Evolutionary conservation across 345 rosid genomes (phyloP).

Genomic region (Hevea brasiliensis): DNA sequence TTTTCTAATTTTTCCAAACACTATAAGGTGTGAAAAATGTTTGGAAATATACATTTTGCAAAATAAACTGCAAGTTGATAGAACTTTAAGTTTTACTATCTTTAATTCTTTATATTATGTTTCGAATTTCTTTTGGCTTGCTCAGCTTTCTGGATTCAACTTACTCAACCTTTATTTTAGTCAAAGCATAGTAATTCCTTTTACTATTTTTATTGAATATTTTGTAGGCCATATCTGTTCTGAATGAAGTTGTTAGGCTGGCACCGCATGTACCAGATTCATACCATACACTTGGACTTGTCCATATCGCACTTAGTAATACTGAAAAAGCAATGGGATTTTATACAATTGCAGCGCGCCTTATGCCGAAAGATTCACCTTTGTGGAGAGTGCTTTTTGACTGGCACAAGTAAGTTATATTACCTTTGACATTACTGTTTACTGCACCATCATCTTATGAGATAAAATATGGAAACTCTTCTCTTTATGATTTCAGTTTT

Average conservation of each 20-base stretch:
- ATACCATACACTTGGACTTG: constrained; percentile 72
- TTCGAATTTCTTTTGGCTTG: background rate
- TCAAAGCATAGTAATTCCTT: background rate
- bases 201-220: constrained; percentile 7
- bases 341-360: constrained; percentile 68
- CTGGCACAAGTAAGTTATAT: constrained; percentile 61
- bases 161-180: background rate
- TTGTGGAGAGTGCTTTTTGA: constrained; percentile 71
- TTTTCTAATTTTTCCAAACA: background rate
- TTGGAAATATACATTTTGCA: background rate
- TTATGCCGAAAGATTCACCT: constrained; percentile 69
- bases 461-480: background rate
- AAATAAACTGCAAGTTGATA: background rate
- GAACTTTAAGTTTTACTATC: background rate
- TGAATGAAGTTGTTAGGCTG: constrained; percentile 59
- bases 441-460: background rate
- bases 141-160: background rate
- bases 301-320: constrained; percentile 63
- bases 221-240: constrained; percentile 65
- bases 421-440: background rate
- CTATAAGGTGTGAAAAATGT: background rate
- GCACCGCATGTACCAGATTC: constrained; percentile 69
- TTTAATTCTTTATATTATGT: background rate
- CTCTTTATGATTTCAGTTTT: background rate
- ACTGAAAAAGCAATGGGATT: constrained; percentile 55